phyloP scores from a whole-genome alignment of 176 grass and related monocot genomes.

The Oryza meyeriana region DNA sequence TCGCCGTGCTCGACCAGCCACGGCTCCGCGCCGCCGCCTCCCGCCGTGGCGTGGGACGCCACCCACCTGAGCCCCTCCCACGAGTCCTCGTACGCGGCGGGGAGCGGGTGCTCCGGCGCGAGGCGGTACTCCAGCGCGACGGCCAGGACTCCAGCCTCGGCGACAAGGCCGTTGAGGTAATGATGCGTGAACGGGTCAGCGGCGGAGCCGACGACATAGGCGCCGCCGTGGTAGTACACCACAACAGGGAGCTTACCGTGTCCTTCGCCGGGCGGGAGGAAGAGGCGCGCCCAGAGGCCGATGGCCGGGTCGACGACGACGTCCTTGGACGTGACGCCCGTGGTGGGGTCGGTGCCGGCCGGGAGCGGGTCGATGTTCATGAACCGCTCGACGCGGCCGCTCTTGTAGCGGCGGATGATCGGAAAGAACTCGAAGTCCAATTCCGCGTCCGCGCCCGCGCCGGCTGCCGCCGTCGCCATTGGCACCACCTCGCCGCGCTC shows the following conservation, averaged over 20 bases:
- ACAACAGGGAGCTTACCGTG: conserved; percentile 48
- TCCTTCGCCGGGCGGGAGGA: conserved; percentile 32
- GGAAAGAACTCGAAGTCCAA: conserved; percentile 49
- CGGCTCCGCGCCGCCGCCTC: conserved; percentile 11
- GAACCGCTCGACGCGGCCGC: conserved; percentile 63
- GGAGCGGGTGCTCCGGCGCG: conserved; percentile 74
- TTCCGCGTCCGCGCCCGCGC: conserved; percentile 42
- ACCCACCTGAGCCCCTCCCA: conserved; percentile 61
- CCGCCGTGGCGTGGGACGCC: conserved; percentile 42
- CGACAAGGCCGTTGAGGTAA: conserved; percentile 51
- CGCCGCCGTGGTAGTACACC: conserved; percentile 70
- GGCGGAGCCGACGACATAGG: conserved; percentile 64
- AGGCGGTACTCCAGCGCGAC: conserved; percentile 80
- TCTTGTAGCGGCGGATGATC: conserved; percentile 61
- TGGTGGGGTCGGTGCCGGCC: conserved; percentile 48
- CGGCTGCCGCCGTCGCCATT: background rate
- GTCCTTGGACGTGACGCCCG: conserved; percentile 59
- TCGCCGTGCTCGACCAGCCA: conserved; percentile 68
- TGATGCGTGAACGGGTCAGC: conserved; percentile 55
- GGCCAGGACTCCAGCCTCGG: conserved; percentile 44
- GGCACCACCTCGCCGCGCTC: background rate
- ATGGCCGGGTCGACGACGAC: conserved; percentile 45
- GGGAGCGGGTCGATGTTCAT: conserved; percentile 22
- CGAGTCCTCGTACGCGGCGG: conserved; percentile 64
- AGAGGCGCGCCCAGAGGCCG: conserved; percentile 65